Evolutionary conservation across 75 land plant species (phyloP).

Genomic region (Picea sitchensis): DNA sequence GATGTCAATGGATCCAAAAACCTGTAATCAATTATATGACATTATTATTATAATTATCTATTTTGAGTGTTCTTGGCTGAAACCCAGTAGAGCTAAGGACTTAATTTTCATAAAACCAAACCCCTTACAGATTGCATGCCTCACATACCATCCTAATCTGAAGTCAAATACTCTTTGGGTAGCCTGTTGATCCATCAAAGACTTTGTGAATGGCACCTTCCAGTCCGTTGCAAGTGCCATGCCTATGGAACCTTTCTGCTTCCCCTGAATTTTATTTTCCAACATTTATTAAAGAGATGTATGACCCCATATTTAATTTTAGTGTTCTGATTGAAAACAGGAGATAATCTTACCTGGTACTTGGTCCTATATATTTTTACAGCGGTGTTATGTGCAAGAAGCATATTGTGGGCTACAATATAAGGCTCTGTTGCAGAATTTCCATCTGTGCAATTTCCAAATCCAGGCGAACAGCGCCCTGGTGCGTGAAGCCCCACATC

Average conservation of each 20-base stretch:
- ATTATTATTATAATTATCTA: neutral
- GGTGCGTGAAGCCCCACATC: slow-evolving; percentile 28
- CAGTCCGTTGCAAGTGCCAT: slow-evolving; percentile 22
- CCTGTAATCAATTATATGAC: slow-evolving; percentile 19
- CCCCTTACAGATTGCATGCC: no score
- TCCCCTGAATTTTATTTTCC: slow-evolving; percentile 11
- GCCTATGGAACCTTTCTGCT: slow-evolving; percentile 26
- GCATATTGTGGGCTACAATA: slow-evolving; percentile 36
- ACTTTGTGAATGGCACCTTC: slow-evolving; percentile 24
- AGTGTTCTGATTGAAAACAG: no score
- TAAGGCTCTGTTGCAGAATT: slow-evolving; percentile 54
- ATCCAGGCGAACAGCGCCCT: slow-evolving; percentile 26
- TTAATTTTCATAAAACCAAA: no score
- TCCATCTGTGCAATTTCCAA: slow-evolving; percentile 38
- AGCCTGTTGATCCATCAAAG: slow-evolving; percentile 19
- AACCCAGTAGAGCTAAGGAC: no score
- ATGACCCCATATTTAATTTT: no score
- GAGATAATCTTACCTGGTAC: slow-evolving; percentile 10
- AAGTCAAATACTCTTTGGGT: slow-evolving; percentile 28
- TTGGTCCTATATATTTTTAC: slow-evolving; percentile 21
- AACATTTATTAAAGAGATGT: no score
- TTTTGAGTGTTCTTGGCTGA: no score
- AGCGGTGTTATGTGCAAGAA: slow-evolving; percentile 50
- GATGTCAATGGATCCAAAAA: slow-evolving; percentile 46
- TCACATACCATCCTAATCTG: slow-evolving; percentile 18